Base-by-base conservation (phyloP, 2,329 filamentous ascomycete species). In the Ophioceras dolichostomum region DNA sequence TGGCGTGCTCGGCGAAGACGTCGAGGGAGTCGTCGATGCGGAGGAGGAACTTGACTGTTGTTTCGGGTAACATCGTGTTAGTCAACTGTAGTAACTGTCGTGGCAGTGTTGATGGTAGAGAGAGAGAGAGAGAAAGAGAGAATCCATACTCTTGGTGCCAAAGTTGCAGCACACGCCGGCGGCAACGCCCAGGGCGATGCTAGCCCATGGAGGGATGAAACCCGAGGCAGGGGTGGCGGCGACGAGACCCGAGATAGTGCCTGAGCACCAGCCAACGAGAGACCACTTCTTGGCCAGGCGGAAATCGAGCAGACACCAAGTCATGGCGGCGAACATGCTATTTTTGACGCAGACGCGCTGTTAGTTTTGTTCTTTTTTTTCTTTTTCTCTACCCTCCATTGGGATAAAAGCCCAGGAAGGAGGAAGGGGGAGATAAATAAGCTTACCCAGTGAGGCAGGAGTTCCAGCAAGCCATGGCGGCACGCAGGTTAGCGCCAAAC, bases 391-490 rank as follows among this genome's bases (percentile, higher is more conserved):
- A n/a, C n/a, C n/a, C n/a, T n/a, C n/a, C n/a, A n/a, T n/a, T n/a
- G n/a, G n/a, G n/a, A n/a, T n/a, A n/a, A n/a, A n/a, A n/a, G n/a
- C n/a, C n/a, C n/a, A n/a, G n/a, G n/a, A n/a, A n/a, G n/a, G n/a
- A n/a, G n/a, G n/a, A n/a, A n/a, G n/a, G n/a, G n/a, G n/a, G n/a
- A n/a, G n/a, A n/a, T n/a, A n/a, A n/a, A n/a, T n/a, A n/a, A n/a
- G n/a, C n/a, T n/a, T n/a, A n/a, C n/a, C n/a, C 35, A 27, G 86
- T 91, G 53, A 94, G 59, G 67, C 91, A 95, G 41, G 83, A 86
- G 72, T 96, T 96, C 89, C 88, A 98, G 76, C 85, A 94, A 39
- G 91, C 89, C 79, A 95, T 93, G 47, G 83, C 80, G 39, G 91
- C 91, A 47, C 91, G 83, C 38, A 96, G 72, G 67, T 95, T 95